A percentile compares a stretch with the other conserved stretches of the same genome.
These are phyloP conservation scores for Phytophthora tentaculata DNA, from an alignment of 352 stramenopile species.

Conservation along the genomic window DNA sequence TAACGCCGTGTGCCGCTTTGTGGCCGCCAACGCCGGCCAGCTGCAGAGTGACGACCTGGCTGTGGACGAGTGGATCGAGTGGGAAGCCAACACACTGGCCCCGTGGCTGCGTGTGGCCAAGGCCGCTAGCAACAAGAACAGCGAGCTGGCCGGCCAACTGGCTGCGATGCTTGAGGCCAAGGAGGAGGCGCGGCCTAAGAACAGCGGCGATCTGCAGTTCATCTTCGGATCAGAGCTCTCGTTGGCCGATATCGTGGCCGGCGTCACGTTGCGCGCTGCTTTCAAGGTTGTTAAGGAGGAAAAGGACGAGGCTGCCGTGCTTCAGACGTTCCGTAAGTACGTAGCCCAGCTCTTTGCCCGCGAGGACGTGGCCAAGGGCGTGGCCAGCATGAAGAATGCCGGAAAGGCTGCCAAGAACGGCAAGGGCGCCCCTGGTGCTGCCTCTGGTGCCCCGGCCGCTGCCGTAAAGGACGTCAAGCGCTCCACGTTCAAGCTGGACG, in stretches of 20 bases:
- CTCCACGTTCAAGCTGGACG: slow-evolving; percentile 60
- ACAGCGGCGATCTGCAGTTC: slow-evolving; percentile 54
- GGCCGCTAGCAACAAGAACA: slow-evolving; percentile 42
- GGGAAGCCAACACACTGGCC: slow-evolving; percentile 72
- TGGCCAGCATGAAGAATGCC: slow-evolving; percentile 48
- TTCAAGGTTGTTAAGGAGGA: slow-evolving; percentile 61
- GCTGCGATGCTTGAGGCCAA: slow-evolving; percentile 62
- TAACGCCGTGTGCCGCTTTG: slow-evolving; percentile 81
- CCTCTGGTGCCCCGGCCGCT: slow-evolving; percentile 16
- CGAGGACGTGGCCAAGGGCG: slow-evolving; percentile 55
- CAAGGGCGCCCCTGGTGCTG: slow-evolving; percentile 13
- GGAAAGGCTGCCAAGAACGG: slow-evolving; percentile 44
- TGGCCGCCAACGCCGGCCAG: slow-evolving; percentile 54
- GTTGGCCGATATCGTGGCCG: slow-evolving; percentile 76
- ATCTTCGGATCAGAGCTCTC: slow-evolving; percentile 70
- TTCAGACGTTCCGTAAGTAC: slow-evolving; percentile 74
- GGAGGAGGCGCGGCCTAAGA: slow-evolving; percentile 61
- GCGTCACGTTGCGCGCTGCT: slow-evolving; percentile 68
- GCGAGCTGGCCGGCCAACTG: slow-evolving; percentile 42
- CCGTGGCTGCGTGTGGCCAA: slow-evolving; percentile 66
- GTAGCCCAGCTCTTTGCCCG: slow-evolving; percentile 65
- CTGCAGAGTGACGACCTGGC: slow-evolving; percentile 76
- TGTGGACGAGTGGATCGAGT: slow-evolving; percentile 86
- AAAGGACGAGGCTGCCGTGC: slow-evolving; percentile 48
- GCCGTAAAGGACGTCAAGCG: slow-evolving; percentile 27